Evolutionary conservation across 805 yeast genomes (phyloP), one percentile per base, ranked within the genome.

Genomic region (Cyberlindnera samutprakarnensis): DNA sequence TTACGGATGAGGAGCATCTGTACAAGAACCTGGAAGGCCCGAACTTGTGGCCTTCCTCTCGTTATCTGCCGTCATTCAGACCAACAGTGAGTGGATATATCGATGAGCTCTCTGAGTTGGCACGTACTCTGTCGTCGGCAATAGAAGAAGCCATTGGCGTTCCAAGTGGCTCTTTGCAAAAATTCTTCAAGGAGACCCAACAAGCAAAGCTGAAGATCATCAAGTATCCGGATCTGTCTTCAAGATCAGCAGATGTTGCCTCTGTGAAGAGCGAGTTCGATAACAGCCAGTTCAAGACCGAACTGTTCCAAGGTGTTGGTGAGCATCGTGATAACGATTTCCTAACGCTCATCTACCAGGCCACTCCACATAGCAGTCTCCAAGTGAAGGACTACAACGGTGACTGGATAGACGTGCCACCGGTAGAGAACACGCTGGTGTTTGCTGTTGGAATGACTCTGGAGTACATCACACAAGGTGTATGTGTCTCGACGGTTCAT

Each of bases 291-390:
- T 51, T 64, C 26, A 35, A 59, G 5, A 64, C 72, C 0, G 54
- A 46, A 37, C 30, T 36, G 24, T 15, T 28, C 2, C 72, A 67
- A 42, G 49, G 51, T 13, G 57, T 49, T 14, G 47, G 51, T 7
- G 54, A 81, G 4, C 86, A 78, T 46, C 65, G 81, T 36, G 87
- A 79, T 44, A 70, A 77, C 4, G 81, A 75, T 33, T 61, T 77
- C 44, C 46, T 77, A 18, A 76, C 83, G 0, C 72, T 64, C 47
- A 72, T 78, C 10, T 70, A 65, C 42, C 82, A 77, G 45, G 81
- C 75, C 9, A 58, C 70, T 1, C 57, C 53, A 12, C 72, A 66
- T 35, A 52, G 48, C 4, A 62, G 68, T 7, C 49, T 69, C 20
- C 70, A 67, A 38, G 72, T 67, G 10, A 69, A 68, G 39, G 63